These are phyloP conservation scores for Fomitopsis palustris DNA, from an alignment of 1,284 basidiomycete species.

Conservation along the genomic window DNA sequence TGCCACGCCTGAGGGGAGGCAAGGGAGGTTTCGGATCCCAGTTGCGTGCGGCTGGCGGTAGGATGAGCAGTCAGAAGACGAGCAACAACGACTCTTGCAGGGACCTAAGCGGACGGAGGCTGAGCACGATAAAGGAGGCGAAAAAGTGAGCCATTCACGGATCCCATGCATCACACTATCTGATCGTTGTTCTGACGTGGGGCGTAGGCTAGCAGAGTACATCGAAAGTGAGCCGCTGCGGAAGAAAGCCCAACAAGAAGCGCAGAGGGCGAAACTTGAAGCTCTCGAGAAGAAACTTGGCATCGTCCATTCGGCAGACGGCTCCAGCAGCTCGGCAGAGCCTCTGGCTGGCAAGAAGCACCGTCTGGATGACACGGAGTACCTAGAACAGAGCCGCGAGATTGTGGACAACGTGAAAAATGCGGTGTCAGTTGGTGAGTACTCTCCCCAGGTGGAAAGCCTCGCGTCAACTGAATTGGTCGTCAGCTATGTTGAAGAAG, in stretches of 20 bases:
- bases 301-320: constrained; percentile 40
- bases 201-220: constrained; percentile 78
- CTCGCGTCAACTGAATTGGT: neutral
- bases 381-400: constrained; percentile 88
- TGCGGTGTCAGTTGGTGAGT: constrained; percentile 81
- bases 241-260: constrained; percentile 75
- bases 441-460: neutral
- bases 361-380: constrained; percentile 90
- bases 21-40: constrained; percentile 98
- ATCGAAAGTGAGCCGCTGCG: constrained; percentile 84
- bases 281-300: constrained; percentile 80
- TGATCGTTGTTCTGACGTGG: constrained; percentile 8
- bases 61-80: constrained; percentile 96
- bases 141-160: constrained; percentile 60
- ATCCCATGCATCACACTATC: neutral
- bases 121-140: constrained; percentile 95
- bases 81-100: constrained; percentile 95
- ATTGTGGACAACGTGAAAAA: constrained; percentile 91
- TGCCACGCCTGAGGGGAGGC: constrained; percentile 77
- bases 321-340: constrained; percentile 36
- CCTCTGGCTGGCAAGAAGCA: constrained; percentile 75
- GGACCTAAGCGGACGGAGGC: constrained; percentile 85
- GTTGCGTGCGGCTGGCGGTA: constrained; percentile 92
- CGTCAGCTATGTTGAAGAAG: constrained; percentile 75
- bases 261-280: constrained; percentile 84